phyloP scores from a whole-genome alignment of 768 basidiomycete species.

The Boletus patriciae region DNA sequence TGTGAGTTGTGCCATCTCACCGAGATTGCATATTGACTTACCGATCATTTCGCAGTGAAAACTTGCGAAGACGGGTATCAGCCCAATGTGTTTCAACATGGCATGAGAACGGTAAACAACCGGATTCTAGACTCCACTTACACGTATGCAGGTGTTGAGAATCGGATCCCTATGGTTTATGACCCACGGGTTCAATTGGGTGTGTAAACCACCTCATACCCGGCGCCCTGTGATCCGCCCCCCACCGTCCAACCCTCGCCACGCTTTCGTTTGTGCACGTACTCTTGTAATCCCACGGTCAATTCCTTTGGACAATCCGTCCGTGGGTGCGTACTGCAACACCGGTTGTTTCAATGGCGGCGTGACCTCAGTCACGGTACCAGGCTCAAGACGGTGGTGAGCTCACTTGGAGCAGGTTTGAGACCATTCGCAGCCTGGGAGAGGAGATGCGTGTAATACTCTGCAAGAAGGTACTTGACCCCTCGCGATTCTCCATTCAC shows the following conservation, averaged over 20 bases:
- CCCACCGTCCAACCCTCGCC: slow-evolving; percentile 72
- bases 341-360: slow-evolving; percentile 28
- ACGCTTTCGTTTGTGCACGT: slow-evolving; percentile 55
- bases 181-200: slow-evolving; percentile 26
- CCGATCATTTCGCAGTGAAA: slow-evolving; percentile 56
- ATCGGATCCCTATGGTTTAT: slow-evolving; percentile 73
- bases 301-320: slow-evolving; percentile 59
- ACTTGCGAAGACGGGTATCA: slow-evolving; percentile 58
- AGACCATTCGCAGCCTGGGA: slow-evolving; percentile 56
- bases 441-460: slow-evolving; percentile 54
- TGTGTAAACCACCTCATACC: slow-evolving; percentile 57
- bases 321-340: slow-evolving; percentile 71
- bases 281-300: slow-evolving; percentile 64
- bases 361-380: background rate
- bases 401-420: slow-evolving; percentile 56
- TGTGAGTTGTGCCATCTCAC: background rate
- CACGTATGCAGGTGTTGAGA: slow-evolving; percentile 71
- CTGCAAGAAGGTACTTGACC: slow-evolving; percentile 38
- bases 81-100: slow-evolving; percentile 42
- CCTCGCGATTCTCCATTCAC: background rate
- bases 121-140: slow-evolving; percentile 30
- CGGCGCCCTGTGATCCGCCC: slow-evolving; percentile 76
- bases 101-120: background rate
- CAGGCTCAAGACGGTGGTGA: background rate
- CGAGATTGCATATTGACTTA: slow-evolving; percentile 20